Evolutionary conservation across 129 eudicot species (phyloP), one percentile per base, ranked within the genome.

Genomic region (Saposhnikovia divaricata): DNA sequence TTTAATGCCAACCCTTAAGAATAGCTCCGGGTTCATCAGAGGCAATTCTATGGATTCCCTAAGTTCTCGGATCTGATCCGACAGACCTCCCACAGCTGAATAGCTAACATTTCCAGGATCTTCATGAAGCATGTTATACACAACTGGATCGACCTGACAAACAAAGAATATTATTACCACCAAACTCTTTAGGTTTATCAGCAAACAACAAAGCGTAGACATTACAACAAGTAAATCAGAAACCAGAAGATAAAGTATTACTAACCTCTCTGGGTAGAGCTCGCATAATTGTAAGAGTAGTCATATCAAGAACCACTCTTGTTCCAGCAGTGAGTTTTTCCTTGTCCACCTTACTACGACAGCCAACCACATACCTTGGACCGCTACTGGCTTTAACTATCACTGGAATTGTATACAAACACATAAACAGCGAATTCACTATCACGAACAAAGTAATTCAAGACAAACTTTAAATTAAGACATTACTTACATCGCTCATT

Each of bases 301-400:
- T 96, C 99, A 96, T 90, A 78, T 96, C 99, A 78, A 96, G 98
- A 81, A 92, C 99, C 75, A 96, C 99, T 81, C 98, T 78, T 55
- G 99, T 96, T 59, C 99, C 99, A 61, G 98, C 86, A 16, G 96
- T 89, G 6, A 96, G 89, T 81, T 96, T 96, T 50, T 92, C 99
- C 85, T 95, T 96, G 89, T 96, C 99, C 78, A 96, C 99, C 87
- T 96, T 96, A 86, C 86, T 96, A 76, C 99, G 93, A 81, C 99
- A 96, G 11, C 99, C 99, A 72, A 96, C 99, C 75, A 96, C 98
- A 66, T 96, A 96, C 84, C 99, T 89, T 19, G 99, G 98, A 50
- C 98, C 98, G 78, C 97, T 95, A 71, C 98, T 95, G 50, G 99
- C 99, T 87, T 96, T 96, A 46, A 96, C 98, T 80, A 96, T 96